phyloP scores from a whole-genome alignment of 441 rosid species.

The Pelargonium myrrhifolium region DNA sequence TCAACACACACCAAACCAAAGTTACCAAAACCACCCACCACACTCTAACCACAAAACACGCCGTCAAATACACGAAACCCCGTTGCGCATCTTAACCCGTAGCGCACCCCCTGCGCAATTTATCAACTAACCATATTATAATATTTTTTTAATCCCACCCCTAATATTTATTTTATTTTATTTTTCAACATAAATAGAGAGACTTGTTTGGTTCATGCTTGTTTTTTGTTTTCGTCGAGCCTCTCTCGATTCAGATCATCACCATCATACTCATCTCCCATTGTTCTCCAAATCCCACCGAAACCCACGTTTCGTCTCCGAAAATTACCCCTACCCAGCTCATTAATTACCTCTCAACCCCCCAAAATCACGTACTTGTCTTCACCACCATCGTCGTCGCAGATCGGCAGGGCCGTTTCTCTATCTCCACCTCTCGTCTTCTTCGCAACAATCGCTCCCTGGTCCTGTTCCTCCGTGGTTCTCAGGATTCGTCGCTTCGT shows the following conservation, averaged over 20 bases:
- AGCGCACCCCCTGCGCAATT: not conserved
- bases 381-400: not conserved
- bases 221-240: not conserved
- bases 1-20: not conserved
- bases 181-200: not conserved
- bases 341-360: not conserved
- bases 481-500: not conserved
- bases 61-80: not conserved
- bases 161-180: not conserved
- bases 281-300: not conserved
- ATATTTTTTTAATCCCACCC: not conserved
- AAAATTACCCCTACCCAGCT: not conserved
- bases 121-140: not conserved
- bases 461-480: not conserved
- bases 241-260: slow-evolving; percentile 1
- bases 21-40: too few relatives aligned
- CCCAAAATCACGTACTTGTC: not conserved
- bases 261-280: not conserved
- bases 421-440: too few relatives aligned
- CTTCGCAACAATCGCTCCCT: not conserved
- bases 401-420: not conserved
- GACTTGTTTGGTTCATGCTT: not conserved
- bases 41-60: not conserved
- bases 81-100: not conserved
- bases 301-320: not conserved